These are phyloP conservation scores for Saccharomycopsis capsularis DNA, from an alignment of 805 yeast species.

Conservation along the genomic window DNA sequence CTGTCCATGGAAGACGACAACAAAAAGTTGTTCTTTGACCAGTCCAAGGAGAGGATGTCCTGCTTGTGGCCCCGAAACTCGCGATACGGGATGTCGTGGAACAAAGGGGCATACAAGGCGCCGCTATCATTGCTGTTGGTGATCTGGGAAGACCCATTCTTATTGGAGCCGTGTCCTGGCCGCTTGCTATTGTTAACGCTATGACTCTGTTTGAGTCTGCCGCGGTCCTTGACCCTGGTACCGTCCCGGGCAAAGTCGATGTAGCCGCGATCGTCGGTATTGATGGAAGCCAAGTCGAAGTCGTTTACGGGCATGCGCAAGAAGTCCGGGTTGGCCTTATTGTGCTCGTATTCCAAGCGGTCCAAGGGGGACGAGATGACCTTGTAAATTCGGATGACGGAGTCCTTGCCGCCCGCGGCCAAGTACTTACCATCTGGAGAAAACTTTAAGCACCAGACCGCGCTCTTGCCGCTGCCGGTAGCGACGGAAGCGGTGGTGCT, in stretches of 20 bases:
- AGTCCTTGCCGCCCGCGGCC: constrained; percentile 80
- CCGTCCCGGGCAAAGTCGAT: not conserved
- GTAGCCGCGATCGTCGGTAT: too few relatives aligned
- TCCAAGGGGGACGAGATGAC: constrained; percentile 70
- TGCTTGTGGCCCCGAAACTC: constrained; percentile 60
- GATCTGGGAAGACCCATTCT: not conserved
- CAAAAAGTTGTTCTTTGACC: constrained; percentile 83
- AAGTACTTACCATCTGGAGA: constrained; percentile 73
- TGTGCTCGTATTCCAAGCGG: constrained; percentile 40
- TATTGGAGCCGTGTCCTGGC: constrained; percentile 8
- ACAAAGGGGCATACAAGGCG: constrained; percentile 62
- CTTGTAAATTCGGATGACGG: constrained; percentile 66
- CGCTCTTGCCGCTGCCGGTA: constrained; percentile 26
- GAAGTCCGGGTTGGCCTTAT: not conserved
- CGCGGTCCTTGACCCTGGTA: too few relatives aligned
- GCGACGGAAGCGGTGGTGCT: not conserved
- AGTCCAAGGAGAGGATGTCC: constrained; percentile 68
- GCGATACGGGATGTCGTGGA: constrained; percentile 57
- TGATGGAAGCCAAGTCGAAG: not conserved
- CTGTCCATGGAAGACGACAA: constrained; percentile 79
- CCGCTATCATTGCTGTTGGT: constrained; percentile 1
- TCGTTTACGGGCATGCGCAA: not conserved
- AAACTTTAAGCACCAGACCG: constrained; percentile 71
- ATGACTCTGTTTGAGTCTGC: too few relatives aligned
- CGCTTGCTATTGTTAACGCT: constrained; percentile 3